phyloP scores from a whole-genome alignment of 768 basidiomycete genomes.

The Rhodocollybia butyracea region DNA sequence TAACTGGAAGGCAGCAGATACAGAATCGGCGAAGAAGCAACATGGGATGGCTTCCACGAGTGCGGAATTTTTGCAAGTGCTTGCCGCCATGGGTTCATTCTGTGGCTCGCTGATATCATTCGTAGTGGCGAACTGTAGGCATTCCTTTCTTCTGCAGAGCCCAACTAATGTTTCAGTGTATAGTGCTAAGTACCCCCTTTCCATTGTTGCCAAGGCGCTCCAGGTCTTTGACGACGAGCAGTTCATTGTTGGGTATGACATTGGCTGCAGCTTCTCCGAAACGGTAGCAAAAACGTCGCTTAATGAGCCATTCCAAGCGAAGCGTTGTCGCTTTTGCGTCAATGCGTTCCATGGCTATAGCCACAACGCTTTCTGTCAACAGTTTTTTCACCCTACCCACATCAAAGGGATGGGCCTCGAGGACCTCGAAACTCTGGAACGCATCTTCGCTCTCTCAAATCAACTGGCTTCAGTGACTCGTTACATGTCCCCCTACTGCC shows the following conservation, averaged over 20 bases:
- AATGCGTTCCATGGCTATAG: too few species aligned
- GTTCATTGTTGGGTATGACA: constrained; percentile 8
- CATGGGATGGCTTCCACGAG: constrained; percentile 24
- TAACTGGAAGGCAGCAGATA: constrained; percentile 26
- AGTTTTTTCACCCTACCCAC: constrained; percentile 28
- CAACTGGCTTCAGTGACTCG: constrained; percentile 20
- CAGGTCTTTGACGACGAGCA: constrained; percentile 6
- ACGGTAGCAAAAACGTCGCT: constrained; percentile 11
- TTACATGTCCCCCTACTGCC: constrained; percentile 24
- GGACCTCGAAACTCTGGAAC: constrained; percentile 30
- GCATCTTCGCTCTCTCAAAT: constrained; percentile 29
- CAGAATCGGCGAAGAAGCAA: too few species aligned
- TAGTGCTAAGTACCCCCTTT: constrained; percentile 7
- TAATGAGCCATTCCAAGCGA: background rate
- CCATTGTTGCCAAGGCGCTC: constrained; percentile 10
- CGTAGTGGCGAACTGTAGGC: constrained; percentile 23
- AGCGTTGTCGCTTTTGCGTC: background rate
- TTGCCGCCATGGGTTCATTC: constrained; percentile 19
- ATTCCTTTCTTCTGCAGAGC: constrained; percentile 6
- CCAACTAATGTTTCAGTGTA: too few species aligned
- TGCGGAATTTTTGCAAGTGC: too few species aligned
- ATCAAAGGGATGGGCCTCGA: constrained; percentile 29
- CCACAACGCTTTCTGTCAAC: too few species aligned
- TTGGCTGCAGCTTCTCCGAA: too few species aligned
- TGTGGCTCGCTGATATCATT: constrained; percentile 18